Base-by-base conservation (phyloP, 257 asterid species). In the Euphrasia confusa region DNA sequence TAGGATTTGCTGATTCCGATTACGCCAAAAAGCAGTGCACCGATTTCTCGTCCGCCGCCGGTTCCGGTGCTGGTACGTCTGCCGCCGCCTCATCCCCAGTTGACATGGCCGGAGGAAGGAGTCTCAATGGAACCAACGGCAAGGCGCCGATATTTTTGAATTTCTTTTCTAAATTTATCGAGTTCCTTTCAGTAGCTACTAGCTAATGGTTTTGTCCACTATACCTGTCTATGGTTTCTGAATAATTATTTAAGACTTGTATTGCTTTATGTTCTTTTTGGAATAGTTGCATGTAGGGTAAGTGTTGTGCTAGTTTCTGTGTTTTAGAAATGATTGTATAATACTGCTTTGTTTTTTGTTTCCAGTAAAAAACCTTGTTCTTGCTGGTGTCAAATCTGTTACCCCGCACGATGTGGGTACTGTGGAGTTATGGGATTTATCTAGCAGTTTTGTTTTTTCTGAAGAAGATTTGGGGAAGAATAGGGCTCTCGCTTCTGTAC, bases 341-440 rank as follows among this genome's bases (percentile, higher is more conserved):
- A 72, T 35, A 1, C 54, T 40, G 55, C 12, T 4, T 68, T 40
- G 24, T 21, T 21, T 21, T 21, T 21, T 21, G 0, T 42, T 71
- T 47, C 37, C 81, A 77, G 84, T 82, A 2, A 79, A 79, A 59
- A 79, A 79, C 67, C 75, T 79, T 27, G 64, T 73, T 35, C 84
- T 79, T 52, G 84, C 84, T 61, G 84, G 84, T 44, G 84, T 79
- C 27, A 79, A 76, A 62, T 79, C 84, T 57, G 81, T 79, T 44
- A 79, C 82, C 9, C 60, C 76, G 42, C 84, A 79, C 66, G 84
- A 79, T 67, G 72, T 50, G 63, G 82, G 80, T 7, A 73, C 39
- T 4, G 84, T 79, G 63, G 84, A 76, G 73, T 60, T 79, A 28
- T 79, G 84, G 84, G 84, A 79, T 68, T 37, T 79, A 67, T 68